Evolutionary conservation across 1,284 basidiomycete genomes (phyloP), one percentile per base, ranked within the genome.

Genomic region (Exobasidium cylindrosporum): DNA sequence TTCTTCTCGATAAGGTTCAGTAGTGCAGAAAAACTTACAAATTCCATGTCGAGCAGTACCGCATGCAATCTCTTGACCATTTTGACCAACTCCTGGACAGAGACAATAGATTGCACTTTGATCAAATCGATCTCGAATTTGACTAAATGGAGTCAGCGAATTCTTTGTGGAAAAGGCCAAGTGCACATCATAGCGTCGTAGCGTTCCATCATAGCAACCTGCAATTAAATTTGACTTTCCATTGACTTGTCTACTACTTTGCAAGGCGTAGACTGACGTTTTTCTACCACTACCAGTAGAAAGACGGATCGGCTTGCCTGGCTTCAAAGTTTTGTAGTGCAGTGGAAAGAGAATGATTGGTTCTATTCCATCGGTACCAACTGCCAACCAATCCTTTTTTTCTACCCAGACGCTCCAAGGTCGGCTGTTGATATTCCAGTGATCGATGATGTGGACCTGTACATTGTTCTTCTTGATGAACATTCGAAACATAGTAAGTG

Each of bases 141-240:
- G 5, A 35, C 40, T n/a, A 21, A 31, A 6, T 14, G 53, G 24
- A 31, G 4, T 32, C 3, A 28, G 26, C 4, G n/a, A 21, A 28
- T 23, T 5, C 47, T 13, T 50, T 3, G 17, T 3, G 13, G 26
- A 21, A 23, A 50, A 40, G 35, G 35, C 35, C 35, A 40, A 21
- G 10, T 24, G 10, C 24, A 23, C 53, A 17, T 55, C 53, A 28
- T 30, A 55, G 4, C 13, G n/a, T n/a, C 53, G 4, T 3, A 55
- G 53, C 21, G n/a, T 55, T 23, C 53, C 53, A 32, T 55, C 53
- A 17, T 30, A 55, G 26, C 53, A 55, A 17, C 53, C 53, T 4
- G 53, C 53, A 55, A 50, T 7, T 17, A 40, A 40, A 17, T 40
- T 10, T 17, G 10, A 10, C 35, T 40, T 40, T 10, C 35, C 35